Conservation (phyloP, 768 basidiomycete genomes). For the Auricularia auricula-judae region DNA sequence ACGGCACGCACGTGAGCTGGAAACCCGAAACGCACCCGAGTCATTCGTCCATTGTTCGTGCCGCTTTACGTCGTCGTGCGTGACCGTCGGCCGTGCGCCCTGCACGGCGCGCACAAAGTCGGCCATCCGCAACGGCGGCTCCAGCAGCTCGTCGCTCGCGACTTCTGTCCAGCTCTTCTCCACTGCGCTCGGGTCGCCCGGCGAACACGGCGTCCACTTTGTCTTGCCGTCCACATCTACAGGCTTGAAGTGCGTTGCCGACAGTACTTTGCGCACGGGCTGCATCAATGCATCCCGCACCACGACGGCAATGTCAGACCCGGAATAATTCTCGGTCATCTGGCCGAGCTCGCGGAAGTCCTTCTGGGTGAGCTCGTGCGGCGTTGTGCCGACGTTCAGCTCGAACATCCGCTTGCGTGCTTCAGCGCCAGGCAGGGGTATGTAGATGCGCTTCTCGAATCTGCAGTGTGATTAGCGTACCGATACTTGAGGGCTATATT, state of each 20-base stretch:
- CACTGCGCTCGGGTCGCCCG: conserved; percentile 72
- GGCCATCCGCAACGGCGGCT: conserved; percentile 64
- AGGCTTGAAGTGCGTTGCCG: conserved; percentile 88
- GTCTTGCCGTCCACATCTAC: conserved; percentile 22
- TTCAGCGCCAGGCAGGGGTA: conserved; percentile 88
- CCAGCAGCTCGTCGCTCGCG: conserved; percentile 78
- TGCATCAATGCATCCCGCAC: conserved; percentile 98
- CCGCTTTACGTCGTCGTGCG: conserved; percentile 71
- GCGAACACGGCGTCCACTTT: conserved; percentile 94
- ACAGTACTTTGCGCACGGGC: conserved; percentile 90
- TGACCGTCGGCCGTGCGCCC: conserved; percentile 79
- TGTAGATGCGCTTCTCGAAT: conserved; percentile 97
- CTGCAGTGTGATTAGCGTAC: conserved; percentile 23
- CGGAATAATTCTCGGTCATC: conserved; percentile 87
- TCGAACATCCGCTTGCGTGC: conserved; percentile 94
- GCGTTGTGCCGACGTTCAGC: conserved; percentile 88
- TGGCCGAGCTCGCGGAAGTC: conserved; percentile 78
- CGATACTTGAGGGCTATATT: not conserved
- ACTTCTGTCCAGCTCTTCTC: conserved; percentile 89
- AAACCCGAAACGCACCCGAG: conserved; percentile 42
- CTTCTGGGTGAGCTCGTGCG: conserved; percentile 65
- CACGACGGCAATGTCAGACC: conserved; percentile 88
- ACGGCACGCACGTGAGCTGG: not conserved
- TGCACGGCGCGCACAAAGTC: conserved; percentile 80
- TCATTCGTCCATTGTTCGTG: conserved; percentile 81